These are phyloP conservation scores for Umbilicus rupestris DNA, from an alignment of 164 flowering plant genomes.

Conservation along the genomic window DNA sequence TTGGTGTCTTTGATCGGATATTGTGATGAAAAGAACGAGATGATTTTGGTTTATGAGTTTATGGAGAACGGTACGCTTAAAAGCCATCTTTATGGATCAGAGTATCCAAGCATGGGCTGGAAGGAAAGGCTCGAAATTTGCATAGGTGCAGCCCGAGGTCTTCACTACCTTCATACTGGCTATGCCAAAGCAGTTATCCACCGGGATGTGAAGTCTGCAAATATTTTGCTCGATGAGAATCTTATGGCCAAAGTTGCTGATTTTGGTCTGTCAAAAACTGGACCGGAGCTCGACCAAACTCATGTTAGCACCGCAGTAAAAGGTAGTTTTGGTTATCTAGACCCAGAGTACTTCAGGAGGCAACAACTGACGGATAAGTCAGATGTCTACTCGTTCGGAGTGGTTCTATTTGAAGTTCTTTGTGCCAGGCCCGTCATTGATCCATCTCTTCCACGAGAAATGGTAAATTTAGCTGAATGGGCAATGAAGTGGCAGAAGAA, in stretches of 20 bases:
- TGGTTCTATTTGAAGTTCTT: constrained; percentile 11
- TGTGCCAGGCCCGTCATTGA: constrained; percentile 12
- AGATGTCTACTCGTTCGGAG: constrained; percentile 10
- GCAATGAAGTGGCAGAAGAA: constrained; percentile 14
- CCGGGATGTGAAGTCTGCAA: constrained; percentile 85
- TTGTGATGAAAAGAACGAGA: constrained; percentile 72
- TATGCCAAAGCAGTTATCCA: constrained; percentile 60
- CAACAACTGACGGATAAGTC: no score
- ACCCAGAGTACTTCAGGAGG: no score
- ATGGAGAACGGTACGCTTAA: constrained; percentile 83
- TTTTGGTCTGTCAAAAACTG: constrained; percentile 76
- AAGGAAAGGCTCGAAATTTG: constrained; percentile 71
- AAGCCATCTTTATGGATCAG: constrained; percentile 65
- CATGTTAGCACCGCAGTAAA: constrained; percentile 10
- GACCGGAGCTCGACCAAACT: constrained; percentile 39
- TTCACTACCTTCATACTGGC: constrained; percentile 89
- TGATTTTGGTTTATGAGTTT: constrained; percentile 75
- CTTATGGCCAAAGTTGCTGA: constrained; percentile 82
- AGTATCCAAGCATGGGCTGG: constrained; percentile 51
- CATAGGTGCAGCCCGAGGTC: constrained; percentile 81
- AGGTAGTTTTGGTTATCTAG: no score
- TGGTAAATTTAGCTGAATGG: constrained; percentile 12
- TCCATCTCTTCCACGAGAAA: constrained; percentile 11
- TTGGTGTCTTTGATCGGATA: constrained; percentile 77
- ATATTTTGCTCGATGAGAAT: constrained; percentile 71